Conservation (phyloP, 2,329 filamentous ascomycete genomes). For the Microcyclospora tardicrescens region DNA sequence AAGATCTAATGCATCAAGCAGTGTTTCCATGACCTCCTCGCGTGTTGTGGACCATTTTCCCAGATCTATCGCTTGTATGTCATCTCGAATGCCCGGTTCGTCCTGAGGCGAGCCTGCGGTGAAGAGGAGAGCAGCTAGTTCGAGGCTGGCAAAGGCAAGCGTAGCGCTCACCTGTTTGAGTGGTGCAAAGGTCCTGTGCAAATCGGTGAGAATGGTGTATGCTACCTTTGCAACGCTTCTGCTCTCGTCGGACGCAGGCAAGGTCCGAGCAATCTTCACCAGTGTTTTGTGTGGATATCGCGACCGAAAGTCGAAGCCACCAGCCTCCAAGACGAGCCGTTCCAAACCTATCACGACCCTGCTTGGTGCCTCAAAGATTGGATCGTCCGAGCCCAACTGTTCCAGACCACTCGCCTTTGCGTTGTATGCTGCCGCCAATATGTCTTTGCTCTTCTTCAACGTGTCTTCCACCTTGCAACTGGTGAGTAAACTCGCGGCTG, state of each 20-base stretch:
- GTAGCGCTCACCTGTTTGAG: constrained; percentile 81
- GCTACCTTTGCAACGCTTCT: constrained; percentile 39
- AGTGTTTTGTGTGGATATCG: constrained; percentile 77
- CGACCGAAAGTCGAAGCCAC: constrained; percentile 85
- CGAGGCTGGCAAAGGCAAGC: constrained; percentile 69
- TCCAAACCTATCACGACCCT: constrained; percentile 81
- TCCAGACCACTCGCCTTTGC: constrained; percentile 55
- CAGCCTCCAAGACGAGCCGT: constrained; percentile 80
- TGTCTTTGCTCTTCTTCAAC: constrained; percentile 88
- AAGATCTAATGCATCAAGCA: constrained; percentile 81
- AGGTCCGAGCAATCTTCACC: constrained; percentile 49
- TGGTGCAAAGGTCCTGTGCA: constrained; percentile 86
- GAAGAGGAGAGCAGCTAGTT: constrained; percentile 60
- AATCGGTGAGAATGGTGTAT: constrained; percentile 72
- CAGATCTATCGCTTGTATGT: constrained; percentile 33
- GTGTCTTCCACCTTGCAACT: constrained; percentile 98
- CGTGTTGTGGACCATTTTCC: constrained; percentile 30
- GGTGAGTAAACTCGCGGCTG: constrained; percentile 75
- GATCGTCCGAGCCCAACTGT: constrained; percentile 65
- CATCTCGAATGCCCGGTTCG: constrained; percentile 9
- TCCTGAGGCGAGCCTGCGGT: constrained; percentile 8
- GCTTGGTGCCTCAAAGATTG: constrained; percentile 65
- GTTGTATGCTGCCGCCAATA: constrained; percentile 82
- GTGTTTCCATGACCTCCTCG: constrained; percentile 53
- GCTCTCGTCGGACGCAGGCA: constrained; percentile 36